These are phyloP conservation scores for Pleoardoris graminearum DNA, from an alignment of 2,329 filamentous ascomycete genomes.

Conservation along the genomic window DNA sequence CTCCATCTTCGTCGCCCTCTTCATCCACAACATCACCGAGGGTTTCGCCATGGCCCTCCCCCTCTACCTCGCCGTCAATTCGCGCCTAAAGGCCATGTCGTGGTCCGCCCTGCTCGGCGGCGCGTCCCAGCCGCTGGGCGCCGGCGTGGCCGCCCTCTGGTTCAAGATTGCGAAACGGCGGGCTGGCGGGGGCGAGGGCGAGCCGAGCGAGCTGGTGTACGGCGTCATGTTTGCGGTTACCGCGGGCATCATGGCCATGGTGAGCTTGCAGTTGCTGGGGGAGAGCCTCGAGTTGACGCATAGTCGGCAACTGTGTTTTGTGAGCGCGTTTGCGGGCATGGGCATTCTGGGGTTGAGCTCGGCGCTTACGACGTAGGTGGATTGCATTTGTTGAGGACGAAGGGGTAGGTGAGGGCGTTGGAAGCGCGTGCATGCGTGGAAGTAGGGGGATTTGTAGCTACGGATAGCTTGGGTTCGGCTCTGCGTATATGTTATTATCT, in stretches of 20 bases:
- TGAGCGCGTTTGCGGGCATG: constrained; percentile 86
- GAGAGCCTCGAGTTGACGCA: constrained; percentile 85
- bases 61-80: constrained; percentile 85
- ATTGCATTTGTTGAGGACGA: no score
- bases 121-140: constrained; percentile 83
- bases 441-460: neutral
- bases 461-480: no score
- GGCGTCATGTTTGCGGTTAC: constrained; percentile 85
- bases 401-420: neutral
- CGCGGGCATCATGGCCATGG: constrained; percentile 92
- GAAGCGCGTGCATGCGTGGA: neutral
- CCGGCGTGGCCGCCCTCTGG: constrained; percentile 81
- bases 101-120: constrained; percentile 86
- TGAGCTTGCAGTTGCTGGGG: constrained; percentile 84
- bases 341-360: constrained; percentile 80
- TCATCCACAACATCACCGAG: constrained; percentile 98
- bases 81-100: constrained; percentile 77
- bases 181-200: constrained; percentile 47
- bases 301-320: constrained; percentile 73
- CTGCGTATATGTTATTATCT: no score
- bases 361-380: constrained; percentile 68
- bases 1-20: constrained; percentile 91
- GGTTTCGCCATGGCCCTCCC: constrained; percentile 93
- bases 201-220: constrained; percentile 64
- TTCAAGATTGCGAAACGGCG: constrained; percentile 69